Conservation (phyloP, 371 early-diverging fungal genomes). For the Batkoa obscura region DNA sequence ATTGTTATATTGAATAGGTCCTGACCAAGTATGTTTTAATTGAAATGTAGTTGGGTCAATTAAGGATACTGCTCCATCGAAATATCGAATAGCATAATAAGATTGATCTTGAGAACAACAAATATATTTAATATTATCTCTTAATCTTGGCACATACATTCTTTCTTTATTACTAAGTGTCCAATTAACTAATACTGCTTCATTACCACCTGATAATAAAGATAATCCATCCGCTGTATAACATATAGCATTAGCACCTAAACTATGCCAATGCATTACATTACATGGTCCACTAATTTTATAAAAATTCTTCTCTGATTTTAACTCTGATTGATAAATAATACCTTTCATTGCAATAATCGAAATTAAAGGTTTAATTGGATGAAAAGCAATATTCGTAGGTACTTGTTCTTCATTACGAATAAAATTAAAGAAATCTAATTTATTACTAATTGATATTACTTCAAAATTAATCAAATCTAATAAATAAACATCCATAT, state of each 20-base stretch:
- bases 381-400: too few relatives aligned
- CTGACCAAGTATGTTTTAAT: neutral
- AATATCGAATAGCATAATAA: neutral
- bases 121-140: neutral
- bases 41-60: neutral
- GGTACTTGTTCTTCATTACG: too few relatives aligned
- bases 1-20: too few relatives aligned
- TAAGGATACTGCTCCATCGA: neutral
- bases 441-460: too few relatives aligned
- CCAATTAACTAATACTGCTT: neutral
- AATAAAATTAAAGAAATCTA: too few relatives aligned
- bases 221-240: neutral
- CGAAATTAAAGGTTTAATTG: too few relatives aligned
- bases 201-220: neutral
- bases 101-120: neutral
- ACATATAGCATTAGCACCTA: neutral
- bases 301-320: too few relatives aligned
- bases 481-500: too few relatives aligned
- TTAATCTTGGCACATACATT: neutral
- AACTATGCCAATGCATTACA: neutral
- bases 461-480: too few relatives aligned
- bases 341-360: too few relatives aligned
- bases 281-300: too few relatives aligned
- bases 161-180: neutral
- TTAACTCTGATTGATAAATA: too few relatives aligned